Percentiles rank a stretch among this genome's conserved stretches.
phyloP scores from a whole-genome alignment of 768 basidiomycete genomes.

The Mycena capillaripes region DNA sequence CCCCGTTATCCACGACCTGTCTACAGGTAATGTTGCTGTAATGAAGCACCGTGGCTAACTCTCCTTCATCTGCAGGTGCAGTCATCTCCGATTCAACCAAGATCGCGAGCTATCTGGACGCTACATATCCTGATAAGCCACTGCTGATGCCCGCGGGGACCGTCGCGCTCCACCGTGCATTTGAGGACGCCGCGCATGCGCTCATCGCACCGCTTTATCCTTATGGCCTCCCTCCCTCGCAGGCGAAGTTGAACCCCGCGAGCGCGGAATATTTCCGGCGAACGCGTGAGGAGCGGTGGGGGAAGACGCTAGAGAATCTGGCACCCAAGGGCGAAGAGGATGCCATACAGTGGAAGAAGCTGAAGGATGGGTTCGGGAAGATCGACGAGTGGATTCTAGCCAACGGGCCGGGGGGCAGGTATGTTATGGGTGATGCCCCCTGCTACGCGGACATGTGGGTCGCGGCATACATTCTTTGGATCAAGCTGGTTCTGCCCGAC shows the following conservation, averaged over 20 bases:
- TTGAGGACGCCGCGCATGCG: constrained; percentile 5
- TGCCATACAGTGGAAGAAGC: not conserved
- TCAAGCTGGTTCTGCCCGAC: constrained; percentile 11
- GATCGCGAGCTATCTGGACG: constrained; percentile 54
- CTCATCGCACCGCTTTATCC: not conserved
- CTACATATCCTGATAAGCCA: constrained; percentile 42
- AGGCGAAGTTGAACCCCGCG: no score
- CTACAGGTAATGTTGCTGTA: no score
- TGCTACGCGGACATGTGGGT: constrained; percentile 26
- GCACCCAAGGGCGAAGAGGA: constrained; percentile 41
- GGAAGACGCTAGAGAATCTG: constrained; percentile 49
- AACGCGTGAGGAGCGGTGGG: no score
- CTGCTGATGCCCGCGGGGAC: constrained; percentile 47
- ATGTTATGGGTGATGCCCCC: not conserved
- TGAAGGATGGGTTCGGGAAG: constrained; percentile 13
- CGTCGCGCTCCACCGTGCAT: constrained; percentile 27
- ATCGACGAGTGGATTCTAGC: constrained; percentile 19
- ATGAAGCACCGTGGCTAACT: no score
- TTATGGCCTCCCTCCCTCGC: not conserved
- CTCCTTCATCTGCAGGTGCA: constrained; percentile 15
- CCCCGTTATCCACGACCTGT: constrained; percentile 58
- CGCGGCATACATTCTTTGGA: constrained; percentile 6
- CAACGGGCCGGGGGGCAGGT: not conserved
- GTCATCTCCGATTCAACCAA: constrained; percentile 51
- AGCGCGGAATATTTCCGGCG: no score